phyloP scores from a whole-genome alignment of 768 basidiomycete genomes.

The Tubosaeta sp. region DNA sequence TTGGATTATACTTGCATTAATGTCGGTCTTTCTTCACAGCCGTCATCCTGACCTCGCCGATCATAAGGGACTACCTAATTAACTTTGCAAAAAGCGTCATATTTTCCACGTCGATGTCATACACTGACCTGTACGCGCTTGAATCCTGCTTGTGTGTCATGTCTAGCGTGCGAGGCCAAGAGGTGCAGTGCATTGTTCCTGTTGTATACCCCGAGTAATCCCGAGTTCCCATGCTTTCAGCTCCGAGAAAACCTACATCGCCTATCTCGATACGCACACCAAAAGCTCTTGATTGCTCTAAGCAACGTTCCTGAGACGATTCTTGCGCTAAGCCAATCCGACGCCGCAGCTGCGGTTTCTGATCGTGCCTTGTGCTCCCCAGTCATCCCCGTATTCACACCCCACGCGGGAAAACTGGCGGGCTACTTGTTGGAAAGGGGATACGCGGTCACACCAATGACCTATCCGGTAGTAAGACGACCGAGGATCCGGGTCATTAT shows the following conservation, averaged over 20 bases:
- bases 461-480: slow-evolving; percentile 12
- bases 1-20: neutral
- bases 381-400: slow-evolving; percentile 19
- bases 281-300: slow-evolving; percentile 4
- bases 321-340: neutral
- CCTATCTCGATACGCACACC: slow-evolving; percentile 12
- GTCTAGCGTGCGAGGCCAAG: slow-evolving; percentile 10
- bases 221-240: slow-evolving; percentile 1
- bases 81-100: slow-evolving; percentile 18
- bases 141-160: slow-evolving; percentile 40
- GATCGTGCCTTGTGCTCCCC: slow-evolving; percentile 12
- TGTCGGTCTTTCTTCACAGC: slow-evolving; percentile 1
- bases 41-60: slow-evolving; percentile 16
- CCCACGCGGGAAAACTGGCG: slow-evolving; percentile 6
- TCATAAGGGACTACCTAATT: slow-evolving; percentile 17
- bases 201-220: neutral
- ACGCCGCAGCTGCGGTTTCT: neutral
- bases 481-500: slow-evolving; percentile 16
- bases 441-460: slow-evolving; percentile 8
- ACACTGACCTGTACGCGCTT: slow-evolving; percentile 18
- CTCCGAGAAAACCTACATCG: slow-evolving; percentile 11
- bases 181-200: slow-evolving; percentile 12
- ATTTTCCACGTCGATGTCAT: slow-evolving; percentile 22
- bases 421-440: slow-evolving; percentile 14
- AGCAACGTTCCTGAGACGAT: slow-evolving; percentile 4